phyloP scores from a whole-genome alignment of 2,329 filamentous ascomycete species.

The Alternaria metachromatica region DNA sequence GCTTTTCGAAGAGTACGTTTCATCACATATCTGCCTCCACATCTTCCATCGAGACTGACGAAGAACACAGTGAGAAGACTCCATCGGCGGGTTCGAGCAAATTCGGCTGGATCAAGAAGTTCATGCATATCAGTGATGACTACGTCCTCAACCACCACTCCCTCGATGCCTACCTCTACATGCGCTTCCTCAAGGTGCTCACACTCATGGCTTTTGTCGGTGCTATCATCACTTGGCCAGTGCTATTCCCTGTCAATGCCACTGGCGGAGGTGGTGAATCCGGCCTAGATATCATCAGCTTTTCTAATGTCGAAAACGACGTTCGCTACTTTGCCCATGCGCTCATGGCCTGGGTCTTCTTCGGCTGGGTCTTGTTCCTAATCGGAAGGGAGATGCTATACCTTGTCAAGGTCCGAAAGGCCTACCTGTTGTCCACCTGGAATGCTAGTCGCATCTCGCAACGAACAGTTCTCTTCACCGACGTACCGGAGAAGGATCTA shows the following conservation, averaged over 20 bases:
- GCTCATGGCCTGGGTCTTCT: conserved; percentile 52
- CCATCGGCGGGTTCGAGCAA: conserved; percentile 55
- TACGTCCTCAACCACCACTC: conserved; percentile 57
- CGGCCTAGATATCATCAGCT: conserved; percentile 46
- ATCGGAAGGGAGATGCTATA: conserved; percentile 56
- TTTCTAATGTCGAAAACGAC: conserved; percentile 28
- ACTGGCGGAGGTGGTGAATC: conserved; percentile 45
- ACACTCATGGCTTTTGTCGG: conserved; percentile 54
- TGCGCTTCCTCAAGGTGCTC: conserved; percentile 56
- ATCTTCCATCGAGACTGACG: conserved; percentile 32
- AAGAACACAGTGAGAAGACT: conserved; percentile 36
- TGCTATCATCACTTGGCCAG: conserved; percentile 53
- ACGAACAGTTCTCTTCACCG: conserved; percentile 57
- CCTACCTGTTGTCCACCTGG: conserved; percentile 53
- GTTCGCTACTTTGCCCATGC: conserved; percentile 54
- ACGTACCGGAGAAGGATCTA: conserved; percentile 50
- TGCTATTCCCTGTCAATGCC: conserved; percentile 57
- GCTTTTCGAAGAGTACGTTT: conserved; percentile 42
- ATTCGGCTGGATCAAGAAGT: conserved; percentile 61
- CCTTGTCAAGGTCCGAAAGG: conserved; percentile 56
- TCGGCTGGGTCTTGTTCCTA: conserved; percentile 52
- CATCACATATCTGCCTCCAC: background rate
- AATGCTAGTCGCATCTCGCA: conserved; percentile 55
- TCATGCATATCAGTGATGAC: conserved; percentile 51
- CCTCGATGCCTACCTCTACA: conserved; percentile 57